phyloP scores from a whole-genome alignment of 495 filamentous ascomycete species.

The Penicillium subrubescens region DNA sequence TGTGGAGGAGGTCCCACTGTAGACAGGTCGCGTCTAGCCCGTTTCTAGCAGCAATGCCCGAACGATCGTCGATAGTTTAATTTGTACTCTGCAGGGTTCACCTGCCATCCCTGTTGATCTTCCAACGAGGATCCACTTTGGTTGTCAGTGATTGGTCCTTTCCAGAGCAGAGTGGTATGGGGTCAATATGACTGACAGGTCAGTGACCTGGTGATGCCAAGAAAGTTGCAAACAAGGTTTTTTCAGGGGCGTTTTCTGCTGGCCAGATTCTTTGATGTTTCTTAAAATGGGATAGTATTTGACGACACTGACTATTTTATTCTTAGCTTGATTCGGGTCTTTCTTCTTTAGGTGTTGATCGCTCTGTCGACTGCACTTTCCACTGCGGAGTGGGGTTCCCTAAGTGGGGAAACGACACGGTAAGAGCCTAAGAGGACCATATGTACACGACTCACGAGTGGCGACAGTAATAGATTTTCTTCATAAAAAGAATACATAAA shows the following conservation, averaged over 20 bases:
- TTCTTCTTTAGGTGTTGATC: not conserved
- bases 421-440: not conserved
- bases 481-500: too few species aligned
- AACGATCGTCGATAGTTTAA: constrained; percentile 15
- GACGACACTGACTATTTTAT: not conserved
- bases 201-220: not conserved
- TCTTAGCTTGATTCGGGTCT: not conserved
- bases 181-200: not conserved
- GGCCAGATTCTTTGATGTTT: not conserved
- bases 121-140: not conserved
- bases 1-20: not conserved
- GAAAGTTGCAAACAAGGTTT: not conserved
- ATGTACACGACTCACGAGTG: too few species aligned
- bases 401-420: not conserved
- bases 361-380: not conserved
- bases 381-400: not conserved
- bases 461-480: too few species aligned
- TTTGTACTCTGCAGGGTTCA: not conserved
- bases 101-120: constrained; percentile 11
- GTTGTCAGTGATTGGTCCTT: not conserved
- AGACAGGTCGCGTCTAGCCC: not conserved
- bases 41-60: constrained; percentile 11
- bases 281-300: not conserved
- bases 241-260: not conserved
- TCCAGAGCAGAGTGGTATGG: not conserved